Base-by-base conservation (phyloP, 345 rosid species). In the Populus tremula region DNA sequence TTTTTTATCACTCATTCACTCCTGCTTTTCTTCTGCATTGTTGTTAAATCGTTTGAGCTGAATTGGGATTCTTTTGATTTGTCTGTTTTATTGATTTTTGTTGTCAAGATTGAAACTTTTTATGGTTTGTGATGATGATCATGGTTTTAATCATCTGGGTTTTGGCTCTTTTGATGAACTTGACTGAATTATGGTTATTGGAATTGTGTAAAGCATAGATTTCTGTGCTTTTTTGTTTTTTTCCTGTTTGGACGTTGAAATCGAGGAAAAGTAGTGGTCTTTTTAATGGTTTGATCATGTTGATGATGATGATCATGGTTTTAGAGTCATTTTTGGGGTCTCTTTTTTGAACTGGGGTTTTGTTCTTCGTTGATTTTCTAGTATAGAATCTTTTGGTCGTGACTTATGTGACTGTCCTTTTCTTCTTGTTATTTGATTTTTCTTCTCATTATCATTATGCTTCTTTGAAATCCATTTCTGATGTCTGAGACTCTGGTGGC, bases 51-150 rank as follows among this genome's bases (percentile, higher is more conserved):
- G 9, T 50, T 69, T 69, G 54, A n/a, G 39, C 79, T 84, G 35
- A 77, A 73, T 83, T 72, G 72, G 75, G 77, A 47, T 76, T 71
- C 35, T 73, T 63, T 67, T 21, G 33, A 71, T 79, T 69, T 82
- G 78, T 25, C 20, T 47, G 69, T 33, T 67, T 77, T 63, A 31
- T 82, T 84, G 76, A 25, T 84, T 16, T 74, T 12, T 43, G 50
- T 21, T 61, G 20, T 64, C 64, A 85, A 75, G 72, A 73, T 80
- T 75, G 65, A 43, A 80, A 66, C 54, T 78, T 80, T 76, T 50
- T 45, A 53, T 64, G 18, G 10, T 62, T 69, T 50, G 63, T 7
- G 8, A 69, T 73, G 83, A 79, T 71, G 78, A 78, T 82, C 78
- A 66, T 8, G 70, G 14, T 68, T 76, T 36, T 74, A 23, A 33